Evolutionary conservation across 441 rosid genomes (phyloP), one percentile per base, ranked within the genome.

Genomic region (Cnidoscolus chayamansa): DNA sequence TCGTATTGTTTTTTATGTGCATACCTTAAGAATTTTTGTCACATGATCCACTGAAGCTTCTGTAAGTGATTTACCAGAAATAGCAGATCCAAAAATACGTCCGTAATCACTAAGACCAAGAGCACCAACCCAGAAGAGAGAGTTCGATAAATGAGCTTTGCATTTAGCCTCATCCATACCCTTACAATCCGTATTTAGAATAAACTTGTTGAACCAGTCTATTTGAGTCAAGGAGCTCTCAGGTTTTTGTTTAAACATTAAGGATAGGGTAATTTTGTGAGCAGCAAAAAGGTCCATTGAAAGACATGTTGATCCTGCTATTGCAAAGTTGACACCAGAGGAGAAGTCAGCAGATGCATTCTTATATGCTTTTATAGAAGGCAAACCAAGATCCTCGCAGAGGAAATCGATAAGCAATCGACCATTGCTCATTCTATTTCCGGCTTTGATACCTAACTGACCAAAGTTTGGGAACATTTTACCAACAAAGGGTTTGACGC

Each of bases 91-190:
- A n/a, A 74, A 32, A n/a, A 78, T 75, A 30, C 86, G 84, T 49
- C 84, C 72, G 59, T 77, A 87, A 76, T 85, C 88, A 66, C 66
- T 80, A 1, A 49, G 63, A 19, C 90, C 90, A n/a, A 87, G 50
- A 25, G 74, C 82, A 19, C 90, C 90, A 2, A 87, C 45, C 88
- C 87, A 85, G 47, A 85, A 80, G 19, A 87, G 82, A 0, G 77
- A 25, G n/a, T 51, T 57, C 9, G 37, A 66, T 17, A 78, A 9
- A 1, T 68, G 64, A 10, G 15, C 15, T 56, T 51, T 72, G 78
- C 79, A 70, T 48, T 56, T 76, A 1, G 2, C 49, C 11, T 75
- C 75, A 20, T 4, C 16, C 67, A 63, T 57, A 37, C 73, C 76
- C 5, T 72, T 63, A 37, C 83, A 72, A 13, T 37, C 58, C 13